These are phyloP conservation scores for Akebia trifoliata DNA, from an alignment of 164 flowering plant genomes.

Conservation along the genomic window DNA sequence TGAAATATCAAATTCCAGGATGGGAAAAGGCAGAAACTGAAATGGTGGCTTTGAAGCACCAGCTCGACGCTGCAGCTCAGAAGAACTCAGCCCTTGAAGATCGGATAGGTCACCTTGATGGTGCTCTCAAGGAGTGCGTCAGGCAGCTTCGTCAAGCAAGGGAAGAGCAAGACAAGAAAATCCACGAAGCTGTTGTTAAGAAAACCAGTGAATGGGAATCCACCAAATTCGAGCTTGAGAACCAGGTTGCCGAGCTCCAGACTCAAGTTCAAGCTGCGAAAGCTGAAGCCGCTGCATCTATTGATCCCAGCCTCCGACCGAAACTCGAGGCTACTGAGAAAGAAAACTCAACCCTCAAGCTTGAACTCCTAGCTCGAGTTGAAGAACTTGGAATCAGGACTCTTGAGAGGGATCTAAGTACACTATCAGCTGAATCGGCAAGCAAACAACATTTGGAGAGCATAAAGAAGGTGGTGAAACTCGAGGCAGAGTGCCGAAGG, in stretches of 20 bases:
- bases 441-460: slow-evolving; percentile 87
- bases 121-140: slow-evolving; percentile 57
- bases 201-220: slow-evolving; percentile 56
- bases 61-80: slow-evolving; percentile 57
- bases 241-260: slow-evolving; percentile 48
- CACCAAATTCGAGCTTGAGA: slow-evolving; percentile 48
- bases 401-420: slow-evolving; percentile 85
- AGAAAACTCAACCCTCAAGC: slow-evolving; percentile 55
- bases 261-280: slow-evolving; percentile 37
- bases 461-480: slow-evolving; percentile 70
- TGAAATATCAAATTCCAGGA: slow-evolving; percentile 34
- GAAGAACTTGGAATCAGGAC: slow-evolving; percentile 68
- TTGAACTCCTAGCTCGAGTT: slow-evolving; percentile 39
- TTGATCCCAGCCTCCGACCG: slow-evolving; percentile 24
- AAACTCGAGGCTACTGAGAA: slow-evolving; percentile 51
- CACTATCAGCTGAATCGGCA: slow-evolving; percentile 81
- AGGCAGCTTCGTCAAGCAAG: slow-evolving; percentile 50
- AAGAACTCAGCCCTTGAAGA: slow-evolving; percentile 60
- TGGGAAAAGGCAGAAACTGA: slow-evolving; percentile 98
- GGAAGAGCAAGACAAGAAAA: slow-evolving; percentile 52
- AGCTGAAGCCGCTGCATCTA: slow-evolving; percentile 23
- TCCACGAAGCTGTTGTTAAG: slow-evolving; percentile 38
- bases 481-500: slow-evolving; percentile 82
- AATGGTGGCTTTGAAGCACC: slow-evolving; percentile 48
- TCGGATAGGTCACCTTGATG: slow-evolving; percentile 54